These are phyloP conservation scores for Parasitella parasitica DNA, from an alignment of 371 early-diverging fungal species.

Conservation along the genomic window DNA sequence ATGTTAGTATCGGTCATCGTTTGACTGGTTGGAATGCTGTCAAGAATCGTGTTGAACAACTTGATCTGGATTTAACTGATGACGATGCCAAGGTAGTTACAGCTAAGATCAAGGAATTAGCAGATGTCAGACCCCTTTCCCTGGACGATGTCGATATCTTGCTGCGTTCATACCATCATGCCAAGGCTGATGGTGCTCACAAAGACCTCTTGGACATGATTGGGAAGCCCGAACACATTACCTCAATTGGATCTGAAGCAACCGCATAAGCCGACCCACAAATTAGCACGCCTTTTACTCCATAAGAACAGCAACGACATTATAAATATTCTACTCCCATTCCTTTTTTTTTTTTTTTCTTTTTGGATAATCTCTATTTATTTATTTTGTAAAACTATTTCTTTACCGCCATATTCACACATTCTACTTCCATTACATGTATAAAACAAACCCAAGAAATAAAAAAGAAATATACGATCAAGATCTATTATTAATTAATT, in stretches of 20 bases:
- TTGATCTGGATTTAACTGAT: conserved; percentile 81
- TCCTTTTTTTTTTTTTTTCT: not conserved
- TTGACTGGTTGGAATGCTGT: conserved; percentile 98
- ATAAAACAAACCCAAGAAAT: not conserved
- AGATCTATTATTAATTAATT: no score
- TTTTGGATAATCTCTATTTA: not conserved
- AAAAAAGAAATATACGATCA: not conserved
- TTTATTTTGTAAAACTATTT: not conserved
- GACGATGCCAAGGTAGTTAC: conserved; percentile 92
- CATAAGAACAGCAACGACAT: not conserved
- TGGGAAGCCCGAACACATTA: conserved; percentile 28
- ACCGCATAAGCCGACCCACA: conserved; percentile 6
- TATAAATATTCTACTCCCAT: not conserved
- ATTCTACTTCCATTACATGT: no score
- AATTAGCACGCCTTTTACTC: not conserved
- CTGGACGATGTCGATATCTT: conserved; percentile 86
- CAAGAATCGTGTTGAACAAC: conserved; percentile 92
- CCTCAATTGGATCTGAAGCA: conserved; percentile 11
- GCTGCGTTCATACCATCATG: conserved; percentile 32
- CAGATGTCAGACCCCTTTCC: conserved; percentile 88
- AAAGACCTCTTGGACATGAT: conserved; percentile 24
- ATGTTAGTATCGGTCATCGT: conserved; percentile 94
- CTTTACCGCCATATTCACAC: no score
- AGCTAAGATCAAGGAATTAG: conserved; percentile 88
- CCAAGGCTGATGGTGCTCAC: conserved; percentile 25